Conservation (phyloP, 1,284 basidiomycete genomes). For the Fomitopsis schrenkii region DNA sequence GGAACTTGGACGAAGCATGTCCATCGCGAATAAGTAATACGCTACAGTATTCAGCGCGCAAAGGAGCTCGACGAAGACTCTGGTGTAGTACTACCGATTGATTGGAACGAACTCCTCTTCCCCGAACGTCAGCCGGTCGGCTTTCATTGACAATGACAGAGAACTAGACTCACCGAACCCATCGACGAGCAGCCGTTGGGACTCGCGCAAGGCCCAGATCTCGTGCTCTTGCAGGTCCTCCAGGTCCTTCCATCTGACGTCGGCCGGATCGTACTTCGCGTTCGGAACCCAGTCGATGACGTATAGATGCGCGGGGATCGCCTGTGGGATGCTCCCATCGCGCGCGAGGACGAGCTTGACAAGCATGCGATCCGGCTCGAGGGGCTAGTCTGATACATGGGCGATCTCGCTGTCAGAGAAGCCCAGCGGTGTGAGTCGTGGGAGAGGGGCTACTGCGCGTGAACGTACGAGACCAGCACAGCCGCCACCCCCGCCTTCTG, state of each 20-base stretch:
- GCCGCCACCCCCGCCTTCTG: not conserved
- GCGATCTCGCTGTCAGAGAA: not conserved
- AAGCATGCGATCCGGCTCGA: conserved; percentile 7
- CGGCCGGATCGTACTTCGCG: not conserved
- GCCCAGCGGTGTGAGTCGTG: not conserved
- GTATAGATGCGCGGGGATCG: conserved; percentile 3
- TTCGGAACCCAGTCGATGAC: not conserved
- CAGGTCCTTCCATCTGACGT: not conserved
- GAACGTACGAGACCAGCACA: conserved; percentile 2
- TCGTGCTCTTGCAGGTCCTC: not conserved
- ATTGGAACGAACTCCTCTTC: too few species aligned
- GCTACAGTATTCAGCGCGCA: too few species aligned
- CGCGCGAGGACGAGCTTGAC: conserved; percentile 1
- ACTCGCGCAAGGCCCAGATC: not conserved
- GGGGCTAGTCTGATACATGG: conserved; percentile 1
- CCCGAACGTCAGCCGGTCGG: not conserved
- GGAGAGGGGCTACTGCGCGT: too few species aligned
- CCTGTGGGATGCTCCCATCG: not conserved
- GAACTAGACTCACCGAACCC: not conserved
- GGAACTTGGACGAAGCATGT: too few species aligned
- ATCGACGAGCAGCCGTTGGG: not conserved
- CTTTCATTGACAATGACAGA: not conserved
- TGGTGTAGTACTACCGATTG: too few species aligned
- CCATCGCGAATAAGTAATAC: too few species aligned
- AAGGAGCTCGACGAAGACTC: too few species aligned